A percentile compares a stretch with the other conserved stretches of the same genome.
Evolutionary conservation across 768 basidiomycete species (phyloP).

Genomic region (Xerocomellus dryophilus): DNA sequence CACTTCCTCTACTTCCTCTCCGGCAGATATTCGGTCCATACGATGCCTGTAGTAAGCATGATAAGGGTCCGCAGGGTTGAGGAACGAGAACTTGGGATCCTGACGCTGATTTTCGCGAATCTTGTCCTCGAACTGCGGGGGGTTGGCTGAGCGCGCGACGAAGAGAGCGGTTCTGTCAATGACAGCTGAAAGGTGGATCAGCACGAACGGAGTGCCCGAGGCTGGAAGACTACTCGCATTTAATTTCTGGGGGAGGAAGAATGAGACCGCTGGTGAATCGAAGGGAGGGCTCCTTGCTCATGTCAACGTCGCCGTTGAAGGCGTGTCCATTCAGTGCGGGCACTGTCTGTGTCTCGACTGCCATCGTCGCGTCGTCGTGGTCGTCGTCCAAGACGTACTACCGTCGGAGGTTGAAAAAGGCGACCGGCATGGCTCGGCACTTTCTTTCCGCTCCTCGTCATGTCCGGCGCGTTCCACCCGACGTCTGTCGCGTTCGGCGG

Average conservation of each 20-base stretch:
- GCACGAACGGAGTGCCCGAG: background rate
- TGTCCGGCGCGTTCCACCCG: constrained; percentile 87
- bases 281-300: constrained; percentile 35
- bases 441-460: constrained; percentile 26
- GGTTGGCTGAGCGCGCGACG: constrained; percentile 92
- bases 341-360: constrained; percentile 42
- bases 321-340: constrained; percentile 40
- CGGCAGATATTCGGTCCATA: constrained; percentile 77
- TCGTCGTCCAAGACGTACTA: constrained; percentile 19
- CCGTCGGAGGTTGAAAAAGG: constrained; percentile 29
- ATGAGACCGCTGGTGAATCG: constrained; percentile 85
- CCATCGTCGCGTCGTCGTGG: constrained; percentile 39
- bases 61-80: constrained; percentile 95
- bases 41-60: constrained; percentile 97
- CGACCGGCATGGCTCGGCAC: constrained; percentile 25
- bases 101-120: constrained; percentile 94
- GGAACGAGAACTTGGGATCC: constrained; percentile 98
- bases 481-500: constrained; percentile 66
- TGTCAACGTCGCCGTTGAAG: constrained; percentile 42
- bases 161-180: constrained; percentile 93
- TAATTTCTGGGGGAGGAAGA: constrained; percentile 93
- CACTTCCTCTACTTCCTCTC: constrained; percentile 66
- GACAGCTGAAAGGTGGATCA: constrained; percentile 54
- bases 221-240: constrained; percentile 49
- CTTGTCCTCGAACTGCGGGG: constrained; percentile 92